Evolutionary conservation across 1,284 basidiomycete species (phyloP).

Genomic region (Fomes fomentarius): DNA sequence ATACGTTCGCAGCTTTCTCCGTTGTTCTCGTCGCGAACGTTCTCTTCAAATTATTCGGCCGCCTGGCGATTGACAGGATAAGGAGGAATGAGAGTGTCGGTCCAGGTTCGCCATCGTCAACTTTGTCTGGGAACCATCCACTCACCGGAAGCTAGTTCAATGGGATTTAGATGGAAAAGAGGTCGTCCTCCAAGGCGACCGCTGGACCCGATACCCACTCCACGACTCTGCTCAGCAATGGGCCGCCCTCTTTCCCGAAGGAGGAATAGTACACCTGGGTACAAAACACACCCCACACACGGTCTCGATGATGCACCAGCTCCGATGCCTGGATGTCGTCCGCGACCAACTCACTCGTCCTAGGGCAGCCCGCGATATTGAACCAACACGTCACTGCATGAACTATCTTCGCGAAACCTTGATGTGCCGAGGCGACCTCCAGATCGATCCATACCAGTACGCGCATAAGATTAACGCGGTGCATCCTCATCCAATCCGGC

Average conservation of each 20-base stretch:
- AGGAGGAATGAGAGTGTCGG: too few species aligned
- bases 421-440: slow-evolving; percentile 19
- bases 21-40: too few species aligned
- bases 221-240: slow-evolving; percentile 12
- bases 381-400: slow-evolving; percentile 24
- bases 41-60: too few species aligned
- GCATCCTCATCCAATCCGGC: slow-evolving; percentile 7
- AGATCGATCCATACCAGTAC: slow-evolving; percentile 16
- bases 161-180: slow-evolving; percentile 10
- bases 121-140: too few species aligned
- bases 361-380: slow-evolving; percentile 3
- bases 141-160: too few species aligned
- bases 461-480: slow-evolving; percentile 10
- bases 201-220: slow-evolving; percentile 18
- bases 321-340: slow-evolving; percentile 25
- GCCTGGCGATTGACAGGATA: too few species aligned
- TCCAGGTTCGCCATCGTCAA: too few species aligned
- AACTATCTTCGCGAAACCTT: slow-evolving; percentile 25
- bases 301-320: slow-evolving; percentile 27
- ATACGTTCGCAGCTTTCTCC: too few species aligned
- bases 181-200: slow-evolving; percentile 8
- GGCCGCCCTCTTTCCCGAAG: slow-evolving; percentile 19
- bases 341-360: slow-evolving; percentile 18
- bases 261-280: slow-evolving; percentile 20
- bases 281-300: slow-evolving; percentile 13